Conservation (phyloP, 106 monocot genomes). For the Dendrobium nobile region DNA sequence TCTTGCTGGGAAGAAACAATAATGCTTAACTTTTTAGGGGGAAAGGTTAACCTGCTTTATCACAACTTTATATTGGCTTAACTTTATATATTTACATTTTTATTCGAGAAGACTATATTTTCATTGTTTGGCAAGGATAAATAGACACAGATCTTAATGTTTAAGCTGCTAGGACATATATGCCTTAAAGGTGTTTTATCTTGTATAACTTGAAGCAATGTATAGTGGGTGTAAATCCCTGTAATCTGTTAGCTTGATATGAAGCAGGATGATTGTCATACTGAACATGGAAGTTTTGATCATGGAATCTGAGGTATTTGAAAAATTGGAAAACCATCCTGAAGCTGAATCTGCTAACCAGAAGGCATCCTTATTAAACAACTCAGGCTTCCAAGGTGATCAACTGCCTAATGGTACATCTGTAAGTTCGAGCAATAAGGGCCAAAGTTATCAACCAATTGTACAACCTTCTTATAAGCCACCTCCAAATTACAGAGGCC, state of each 20-base stretch:
- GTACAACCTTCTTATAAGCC: slow-evolving; percentile 88
- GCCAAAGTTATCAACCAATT: slow-evolving; percentile 34
- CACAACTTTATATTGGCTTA: no score
- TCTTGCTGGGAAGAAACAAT: background rate
- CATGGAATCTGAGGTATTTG: slow-evolving; percentile 45
- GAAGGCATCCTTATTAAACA: slow-evolving; percentile 13
- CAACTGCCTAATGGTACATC: slow-evolving; percentile 15
- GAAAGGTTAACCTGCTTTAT: background rate
- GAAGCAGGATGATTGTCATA: slow-evolving; percentile 71
- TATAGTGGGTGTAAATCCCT: background rate
- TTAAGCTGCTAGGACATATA: background rate
- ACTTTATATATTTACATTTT: no score
- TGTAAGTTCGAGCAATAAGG: slow-evolving; percentile 19
- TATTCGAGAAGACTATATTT: no score
- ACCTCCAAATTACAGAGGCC: slow-evolving; percentile 63
- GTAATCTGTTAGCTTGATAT: slow-evolving; percentile 2
- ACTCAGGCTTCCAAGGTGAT: slow-evolving; percentile 1
- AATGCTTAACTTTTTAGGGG: background rate
- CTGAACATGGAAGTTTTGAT: slow-evolving; percentile 79
- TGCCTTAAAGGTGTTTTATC: background rate
- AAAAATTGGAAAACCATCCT: slow-evolving; percentile 24
- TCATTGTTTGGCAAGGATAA: no score
- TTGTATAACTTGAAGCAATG: background rate
- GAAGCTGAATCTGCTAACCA: slow-evolving; percentile 15
- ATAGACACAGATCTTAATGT: no score